Evolutionary conservation across 2,329 filamentous ascomycete species (phyloP).

Genomic region (Trichoderma simmonsii): DNA sequence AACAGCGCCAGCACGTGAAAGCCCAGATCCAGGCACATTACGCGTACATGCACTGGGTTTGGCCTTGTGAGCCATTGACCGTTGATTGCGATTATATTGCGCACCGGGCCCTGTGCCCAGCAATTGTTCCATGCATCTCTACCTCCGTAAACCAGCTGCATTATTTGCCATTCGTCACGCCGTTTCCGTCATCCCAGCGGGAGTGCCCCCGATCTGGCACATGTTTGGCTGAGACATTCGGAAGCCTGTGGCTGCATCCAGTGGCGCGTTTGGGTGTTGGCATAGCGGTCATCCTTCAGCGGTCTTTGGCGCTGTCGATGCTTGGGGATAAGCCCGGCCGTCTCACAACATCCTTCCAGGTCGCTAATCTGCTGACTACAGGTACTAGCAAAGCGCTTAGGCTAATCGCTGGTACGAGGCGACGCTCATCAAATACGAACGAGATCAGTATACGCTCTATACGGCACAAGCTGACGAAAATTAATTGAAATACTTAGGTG

Average conservation of each 20-base stretch:
- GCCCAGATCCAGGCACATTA: not conserved
- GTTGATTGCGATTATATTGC: not conserved
- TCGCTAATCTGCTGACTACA: slow-evolving; percentile 6
- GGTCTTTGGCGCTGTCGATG: not conserved
- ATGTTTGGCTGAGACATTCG: slow-evolving; percentile 4
- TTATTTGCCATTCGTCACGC: not conserved
- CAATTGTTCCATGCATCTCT: not conserved
- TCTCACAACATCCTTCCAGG: not conserved
- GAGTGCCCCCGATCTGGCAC: not conserved
- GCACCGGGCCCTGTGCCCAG: not conserved
- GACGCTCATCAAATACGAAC: not conserved
- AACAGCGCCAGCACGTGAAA: slow-evolving; percentile 10
- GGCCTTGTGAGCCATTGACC: not conserved
- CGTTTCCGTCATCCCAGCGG: not conserved
- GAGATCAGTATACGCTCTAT: not conserved
- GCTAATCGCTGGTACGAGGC: not conserved
- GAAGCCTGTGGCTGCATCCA: not conserved
- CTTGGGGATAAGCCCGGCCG: not conserved
- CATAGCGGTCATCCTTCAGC: not conserved
- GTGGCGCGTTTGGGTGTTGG: not conserved
- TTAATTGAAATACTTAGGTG: no score
- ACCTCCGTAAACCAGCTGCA: not conserved
- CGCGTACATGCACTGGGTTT: not conserved
- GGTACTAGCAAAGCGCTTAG: not conserved
- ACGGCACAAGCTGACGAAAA: not conserved